Percentiles rank a stretch among this genome's conserved stretches.
Conservation (phyloP, 1,284 basidiomycete species). For the Cutaneotrichosporon dermatis region DNA sequence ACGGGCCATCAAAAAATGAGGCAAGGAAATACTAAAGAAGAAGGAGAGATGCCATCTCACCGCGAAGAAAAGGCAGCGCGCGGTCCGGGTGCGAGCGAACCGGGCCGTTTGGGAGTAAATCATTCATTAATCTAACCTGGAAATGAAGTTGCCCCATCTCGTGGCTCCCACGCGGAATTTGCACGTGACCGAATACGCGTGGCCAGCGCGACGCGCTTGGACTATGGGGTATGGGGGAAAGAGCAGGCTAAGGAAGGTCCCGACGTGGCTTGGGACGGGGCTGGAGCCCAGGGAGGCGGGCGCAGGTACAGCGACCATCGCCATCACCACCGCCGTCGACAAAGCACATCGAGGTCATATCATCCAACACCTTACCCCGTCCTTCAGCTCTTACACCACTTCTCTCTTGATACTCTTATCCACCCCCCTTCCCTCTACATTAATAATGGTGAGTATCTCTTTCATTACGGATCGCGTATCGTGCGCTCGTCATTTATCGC, state of each 20-base stretch:
- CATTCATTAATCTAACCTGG: no score
- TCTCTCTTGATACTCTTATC: neutral
- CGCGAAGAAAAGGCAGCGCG: neutral
- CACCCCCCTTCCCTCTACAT: neutral
- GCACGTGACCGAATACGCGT: neutral
- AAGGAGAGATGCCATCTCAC: neutral
- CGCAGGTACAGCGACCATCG: neutral
- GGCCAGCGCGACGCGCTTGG: neutral
- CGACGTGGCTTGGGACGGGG: neutral
- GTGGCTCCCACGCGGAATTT: no score
- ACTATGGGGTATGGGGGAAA: neutral
- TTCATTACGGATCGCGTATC: neutral
- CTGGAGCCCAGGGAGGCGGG: no score
- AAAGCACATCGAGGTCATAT: neutral
- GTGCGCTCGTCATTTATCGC: neutral
- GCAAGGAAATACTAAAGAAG: conserved; percentile 8
- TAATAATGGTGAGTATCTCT: conserved; percentile 1
- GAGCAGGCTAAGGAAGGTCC: neutral
- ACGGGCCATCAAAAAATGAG: conserved; percentile 2
- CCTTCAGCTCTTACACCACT: neutral
- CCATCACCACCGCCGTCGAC: neutral
- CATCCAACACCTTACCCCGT: neutral
- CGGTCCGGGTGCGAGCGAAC: neutral
- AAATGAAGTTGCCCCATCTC: no score
- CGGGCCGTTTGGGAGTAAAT: neutral